Evolutionary conservation across 768 basidiomycete genomes (phyloP), one percentile per base, ranked within the genome.

Genomic region (Collybia nuda): DNA sequence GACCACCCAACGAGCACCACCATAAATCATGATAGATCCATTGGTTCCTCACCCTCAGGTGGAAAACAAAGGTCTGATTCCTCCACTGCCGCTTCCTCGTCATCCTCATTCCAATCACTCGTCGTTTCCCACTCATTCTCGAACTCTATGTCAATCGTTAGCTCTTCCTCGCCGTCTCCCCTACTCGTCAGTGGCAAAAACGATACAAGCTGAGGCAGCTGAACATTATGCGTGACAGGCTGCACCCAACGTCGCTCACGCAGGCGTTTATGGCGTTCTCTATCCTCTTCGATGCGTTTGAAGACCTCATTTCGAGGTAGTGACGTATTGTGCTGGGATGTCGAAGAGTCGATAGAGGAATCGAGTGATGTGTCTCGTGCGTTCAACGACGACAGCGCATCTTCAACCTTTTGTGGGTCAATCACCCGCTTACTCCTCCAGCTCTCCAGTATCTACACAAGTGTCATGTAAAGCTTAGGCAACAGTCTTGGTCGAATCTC

Each of bases 201-300:
- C 28, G 79, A 80, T 6, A 82, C 79, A 4, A 86, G 68, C 21
- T 72, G 78, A 32, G 78, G 62, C 51, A 67, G 59, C 29, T 69
- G 74, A 18, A 72, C 71, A 42, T 74, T 76, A 53, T 82, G 84
- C 3, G 82, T 76, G 7, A 84, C 74, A 2, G 86, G 85, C 61
- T 91, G 89, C n/a, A 90, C 89, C 93, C 93, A 96, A 39, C 93
- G 82, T 32, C 90, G 82, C 65, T 96, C 93, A 40, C 93, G 83
- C 2, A 96, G 75, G 11, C 93, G 84, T 69, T 96, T 96, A 61
- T 95, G 93, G 54, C 94, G 81, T 60, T 95, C 93, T 2, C 93
- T 77, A 65, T 95, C 93, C 58, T 95, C 93, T 65, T 96, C 92
- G 56, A 96, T 93, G 11, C 92, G 85, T 51, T 87, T 85, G 62